Evolutionary conservation across 768 basidiomycete genomes (phyloP).

Genomic region (Mycena alexandri): DNA sequence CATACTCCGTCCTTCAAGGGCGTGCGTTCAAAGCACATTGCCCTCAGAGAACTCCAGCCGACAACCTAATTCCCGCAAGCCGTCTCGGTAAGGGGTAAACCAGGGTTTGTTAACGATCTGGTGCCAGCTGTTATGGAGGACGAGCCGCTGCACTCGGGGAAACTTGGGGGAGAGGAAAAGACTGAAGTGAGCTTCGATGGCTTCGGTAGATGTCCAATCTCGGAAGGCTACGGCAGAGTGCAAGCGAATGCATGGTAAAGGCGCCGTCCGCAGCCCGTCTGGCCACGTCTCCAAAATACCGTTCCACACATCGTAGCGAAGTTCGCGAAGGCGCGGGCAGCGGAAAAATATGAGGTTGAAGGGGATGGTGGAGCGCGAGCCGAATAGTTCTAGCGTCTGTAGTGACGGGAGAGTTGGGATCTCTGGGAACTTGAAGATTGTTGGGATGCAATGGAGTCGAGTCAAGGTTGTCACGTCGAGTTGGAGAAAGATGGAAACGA

Average conservation of each 20-base stretch:
- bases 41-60: slow-evolving; percentile 24
- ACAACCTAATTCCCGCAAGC: neutral
- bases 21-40: neutral
- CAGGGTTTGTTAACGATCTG: neutral
- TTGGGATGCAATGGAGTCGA: slow-evolving; percentile 19
- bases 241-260: slow-evolving; percentile 5
- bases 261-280: neutral
- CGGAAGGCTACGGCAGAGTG: slow-evolving; percentile 19
- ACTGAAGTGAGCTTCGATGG: slow-evolving; percentile 1
- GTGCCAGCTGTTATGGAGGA: slow-evolving; percentile 16
- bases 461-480: slow-evolving; percentile 1
- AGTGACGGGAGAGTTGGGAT: slow-evolving; percentile 9
- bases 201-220: slow-evolving; percentile 1
- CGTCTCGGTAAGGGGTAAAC: neutral
- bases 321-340: slow-evolving; percentile 16
- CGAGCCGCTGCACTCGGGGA: neutral
- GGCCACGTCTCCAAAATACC: neutral
- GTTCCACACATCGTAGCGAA: slow-evolving; percentile 27
- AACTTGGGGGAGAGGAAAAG: slow-evolving; percentile 8
- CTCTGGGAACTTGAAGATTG: neutral
- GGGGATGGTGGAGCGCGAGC: slow-evolving; percentile 14
- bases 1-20: no score
- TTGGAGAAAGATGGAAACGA: neutral
- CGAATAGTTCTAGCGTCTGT: slow-evolving; percentile 19
- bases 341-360: slow-evolving; percentile 13